A percentile compares a stretch with the other conserved stretches of the same genome.
Conservation (phyloP, 768 basidiomycete species). For the Leccinum olivaceopallidum region DNA sequence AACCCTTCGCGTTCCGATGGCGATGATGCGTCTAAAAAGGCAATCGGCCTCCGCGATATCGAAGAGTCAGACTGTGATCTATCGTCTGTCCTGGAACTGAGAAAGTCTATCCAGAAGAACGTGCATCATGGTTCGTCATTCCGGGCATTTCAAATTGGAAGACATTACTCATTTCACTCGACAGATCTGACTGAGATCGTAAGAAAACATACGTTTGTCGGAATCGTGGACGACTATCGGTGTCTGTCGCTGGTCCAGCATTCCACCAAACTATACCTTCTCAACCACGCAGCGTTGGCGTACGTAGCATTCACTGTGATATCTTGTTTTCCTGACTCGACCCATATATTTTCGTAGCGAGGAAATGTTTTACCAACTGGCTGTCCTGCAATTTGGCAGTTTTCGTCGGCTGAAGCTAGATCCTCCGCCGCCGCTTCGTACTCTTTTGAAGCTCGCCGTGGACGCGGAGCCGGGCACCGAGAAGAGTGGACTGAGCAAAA, state of each 20-base stretch:
- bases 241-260: slow-evolving; percentile 85
- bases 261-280: slow-evolving; percentile 83
- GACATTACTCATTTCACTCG: background rate
- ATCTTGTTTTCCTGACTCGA: background rate
- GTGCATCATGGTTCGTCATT: slow-evolving; percentile 66
- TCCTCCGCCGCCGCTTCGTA: slow-evolving; percentile 73
- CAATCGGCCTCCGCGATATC: slow-evolving; percentile 49
- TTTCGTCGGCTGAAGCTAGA: slow-evolving; percentile 76
- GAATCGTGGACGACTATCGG: slow-evolving; percentile 75
- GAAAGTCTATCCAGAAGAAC: slow-evolving; percentile 56
- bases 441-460: slow-evolving; percentile 77
- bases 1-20: slow-evolving; percentile 50
- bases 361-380: slow-evolving; percentile 94
- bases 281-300: slow-evolving; percentile 85
- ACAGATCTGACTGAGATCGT: slow-evolving; percentile 83
- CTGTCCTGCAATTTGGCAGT: slow-evolving; percentile 87
- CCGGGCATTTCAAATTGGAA: background rate
- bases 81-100: slow-evolving; percentile 69
- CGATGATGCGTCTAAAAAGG: slow-evolving; percentile 18
- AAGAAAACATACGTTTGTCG: slow-evolving; percentile 87
- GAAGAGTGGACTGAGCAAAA: slow-evolving; percentile 53
- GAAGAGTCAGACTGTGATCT: slow-evolving; percentile 76
- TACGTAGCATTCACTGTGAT: slow-evolving; percentile 41
- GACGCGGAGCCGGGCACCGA: slow-evolving; percentile 57
- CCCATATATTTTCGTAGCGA: slow-evolving; percentile 50